A percentile compares a stretch with the other conserved stretches of the same genome.
phyloP scores from a whole-genome alignment of 148 eudicot species.

The Chenopodium quinoa region DNA sequence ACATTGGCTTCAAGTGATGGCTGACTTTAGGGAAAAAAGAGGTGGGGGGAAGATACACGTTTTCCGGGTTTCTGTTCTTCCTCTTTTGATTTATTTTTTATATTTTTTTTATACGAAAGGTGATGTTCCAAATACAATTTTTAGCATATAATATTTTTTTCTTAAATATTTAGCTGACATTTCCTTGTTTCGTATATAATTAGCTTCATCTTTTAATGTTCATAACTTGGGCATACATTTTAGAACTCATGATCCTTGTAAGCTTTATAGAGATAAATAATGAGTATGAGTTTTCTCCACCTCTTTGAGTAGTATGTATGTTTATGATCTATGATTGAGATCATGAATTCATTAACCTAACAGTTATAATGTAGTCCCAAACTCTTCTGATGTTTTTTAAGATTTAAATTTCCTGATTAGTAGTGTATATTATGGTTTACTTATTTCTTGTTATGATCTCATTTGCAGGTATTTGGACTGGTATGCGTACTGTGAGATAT shows the following conservation, averaged over 20 bases:
- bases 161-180: too few species aligned
- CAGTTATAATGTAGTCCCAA: neutral
- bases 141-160: too few species aligned
- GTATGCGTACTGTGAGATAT: slow-evolving; percentile 93
- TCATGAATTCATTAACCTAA: neutral
- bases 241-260: neutral
- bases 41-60: too few species aligned
- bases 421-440: neutral
- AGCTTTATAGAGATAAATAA: neutral
- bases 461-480: slow-evolving; percentile 92
- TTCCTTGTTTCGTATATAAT: too few species aligned
- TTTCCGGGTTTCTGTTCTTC: too few species aligned
- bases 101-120: too few species aligned
- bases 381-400: neutral
- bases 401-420: neutral
- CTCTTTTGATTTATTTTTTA: too few species aligned
- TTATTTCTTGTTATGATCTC: neutral
- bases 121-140: too few species aligned
- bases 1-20: too few species aligned
- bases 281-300: neutral
- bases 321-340: neutral
- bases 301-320: neutral
- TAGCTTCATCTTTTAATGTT: too few species aligned
- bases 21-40: too few species aligned
- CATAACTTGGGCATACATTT: neutral